Base-by-base conservation (phyloP, 2,329 filamentous ascomycete species). In the Ascocoryne sarcoides region DNA sequence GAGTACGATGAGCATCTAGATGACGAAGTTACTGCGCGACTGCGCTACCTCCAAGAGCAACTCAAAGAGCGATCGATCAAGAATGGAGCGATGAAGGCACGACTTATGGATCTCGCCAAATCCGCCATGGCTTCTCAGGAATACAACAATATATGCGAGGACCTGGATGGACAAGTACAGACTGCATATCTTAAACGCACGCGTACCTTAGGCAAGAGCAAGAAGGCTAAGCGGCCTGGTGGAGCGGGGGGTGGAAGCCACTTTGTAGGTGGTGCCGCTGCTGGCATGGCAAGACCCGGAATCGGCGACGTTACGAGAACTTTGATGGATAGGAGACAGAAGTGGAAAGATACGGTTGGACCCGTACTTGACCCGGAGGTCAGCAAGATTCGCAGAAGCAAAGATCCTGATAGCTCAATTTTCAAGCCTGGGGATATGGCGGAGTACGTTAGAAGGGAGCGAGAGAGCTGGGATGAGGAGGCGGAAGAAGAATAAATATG, bases 91-190 rank as follows among this genome's bases (percentile, higher is more conserved):
- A 83, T 88, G 47, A 96, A 96, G 64, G 73, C 86, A 5, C 78
- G 89, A 2, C 70, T 98, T 9, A 79, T 86, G 1, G 89, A 95
- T 28, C 73, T 95, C 19, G 86, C 92, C 5, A 84, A 88, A 53
- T 89, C 95, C 60, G 81, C 87, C 50, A 90, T 98, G 77, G 92
- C 92, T 0, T 82, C 92, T 65, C 92, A 98, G 59, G 92, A 98
- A 61, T 98, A 95, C 67, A 84, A 82, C 61, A 95, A 88, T 41
- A 98, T 98, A 53, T 82, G 93, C 37, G 92, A 98, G 60, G 92
- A 98, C 60, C 79, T 98, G 16, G 92, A 98, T 67, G 79, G 81
- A 31, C 92, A 96, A 60, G 88, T 96, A 31, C 89, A 96, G 58
- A 82, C 86, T 37, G 90, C 92, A 3, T 98, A 96, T 58, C 79